Percentiles rank a stretch among this genome's conserved stretches.
Evolutionary conservation across 257 asterid genomes (phyloP).

Genomic region (Nicotiana otophora): DNA sequence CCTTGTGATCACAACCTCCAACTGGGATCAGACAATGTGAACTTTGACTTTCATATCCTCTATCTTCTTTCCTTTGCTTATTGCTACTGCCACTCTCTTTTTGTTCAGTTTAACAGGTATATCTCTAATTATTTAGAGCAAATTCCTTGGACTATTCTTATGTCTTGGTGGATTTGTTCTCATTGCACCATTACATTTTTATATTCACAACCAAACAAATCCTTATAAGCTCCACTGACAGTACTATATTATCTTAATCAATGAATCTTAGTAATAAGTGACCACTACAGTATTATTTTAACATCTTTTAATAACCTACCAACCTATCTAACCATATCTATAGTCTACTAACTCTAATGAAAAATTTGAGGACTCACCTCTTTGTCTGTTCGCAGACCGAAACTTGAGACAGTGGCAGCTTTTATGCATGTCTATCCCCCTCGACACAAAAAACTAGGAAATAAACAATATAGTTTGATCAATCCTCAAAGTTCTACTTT

Average conservation of each 20-base stretch:
- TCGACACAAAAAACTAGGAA: conserved; percentile 46
- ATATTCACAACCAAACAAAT: conserved; percentile 7
- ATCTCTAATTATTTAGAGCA: background rate
- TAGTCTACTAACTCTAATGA: background rate
- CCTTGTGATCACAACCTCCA: conserved; percentile 48
- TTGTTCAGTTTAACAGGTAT: background rate
- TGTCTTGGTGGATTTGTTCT: conserved; percentile 22
- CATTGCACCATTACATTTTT: background rate
- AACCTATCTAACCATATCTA: background rate
- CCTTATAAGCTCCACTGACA: background rate
- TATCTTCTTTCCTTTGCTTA: conserved; percentile 19
- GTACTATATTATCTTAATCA: background rate
- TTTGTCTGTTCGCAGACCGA: conserved; percentile 60
- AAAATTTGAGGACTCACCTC: conserved; percentile 29
- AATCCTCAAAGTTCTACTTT: conserved; percentile 48
- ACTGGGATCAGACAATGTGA: conserved; percentile 77
- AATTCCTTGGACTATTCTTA: conserved; percentile 14
- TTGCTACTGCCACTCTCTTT: background rate
- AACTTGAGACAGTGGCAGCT: conserved; percentile 76
- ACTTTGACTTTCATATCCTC: conserved; percentile 59
- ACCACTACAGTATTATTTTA: background rate
- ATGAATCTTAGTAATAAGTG: background rate
- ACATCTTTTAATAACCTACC: background rate
- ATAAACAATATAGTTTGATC: conserved; percentile 30
- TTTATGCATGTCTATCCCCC: conserved; percentile 54